These are phyloP conservation scores for Trichoderma simmonsii DNA, from an alignment of 2,329 filamentous ascomycete genomes.

Conservation along the genomic window DNA sequence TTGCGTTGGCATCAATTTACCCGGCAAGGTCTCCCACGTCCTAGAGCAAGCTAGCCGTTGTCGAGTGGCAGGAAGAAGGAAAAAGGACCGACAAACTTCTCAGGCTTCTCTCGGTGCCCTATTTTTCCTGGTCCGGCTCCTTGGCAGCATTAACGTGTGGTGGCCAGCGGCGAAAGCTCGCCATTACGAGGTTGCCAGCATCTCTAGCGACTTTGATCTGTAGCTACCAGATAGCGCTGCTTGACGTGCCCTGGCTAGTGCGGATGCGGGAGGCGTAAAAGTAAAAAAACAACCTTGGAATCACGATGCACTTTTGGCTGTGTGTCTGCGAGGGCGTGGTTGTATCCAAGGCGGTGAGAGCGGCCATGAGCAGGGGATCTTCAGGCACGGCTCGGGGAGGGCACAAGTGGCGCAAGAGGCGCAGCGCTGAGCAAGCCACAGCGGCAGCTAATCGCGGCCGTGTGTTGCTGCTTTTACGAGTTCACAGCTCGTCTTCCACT, in stretches of 20 bases:
- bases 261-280: slow-evolving; percentile 4
- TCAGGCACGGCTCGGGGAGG: slow-evolving; percentile 10
- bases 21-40: slow-evolving; percentile 5
- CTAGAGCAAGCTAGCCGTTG: not conserved
- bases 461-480: slow-evolving; percentile 15
- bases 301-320: not conserved
- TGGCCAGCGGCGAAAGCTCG: not conserved
- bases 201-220: slow-evolving; percentile 9
- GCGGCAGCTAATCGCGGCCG: slow-evolving; percentile 14
- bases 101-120: not conserved
- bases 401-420: slow-evolving; percentile 8
- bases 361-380: not conserved
- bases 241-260: slow-evolving; percentile 13
- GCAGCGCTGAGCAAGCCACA: slow-evolving; percentile 3
- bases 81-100: slow-evolving; percentile 5
- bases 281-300: not conserved
- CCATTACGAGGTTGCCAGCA: slow-evolving; percentile 4
- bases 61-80: not conserved
- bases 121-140: not conserved
- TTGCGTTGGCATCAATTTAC: slow-evolving; percentile 2
- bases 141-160: slow-evolving; percentile 11
- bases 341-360: slow-evolving; percentile 13
- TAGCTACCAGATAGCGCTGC: slow-evolving; percentile 14
- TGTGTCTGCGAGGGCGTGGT: not conserved
- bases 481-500: not conserved